Base-by-base conservation (phyloP, 352 stramenopile species). In the Paralagenidium karlingii region DNA sequence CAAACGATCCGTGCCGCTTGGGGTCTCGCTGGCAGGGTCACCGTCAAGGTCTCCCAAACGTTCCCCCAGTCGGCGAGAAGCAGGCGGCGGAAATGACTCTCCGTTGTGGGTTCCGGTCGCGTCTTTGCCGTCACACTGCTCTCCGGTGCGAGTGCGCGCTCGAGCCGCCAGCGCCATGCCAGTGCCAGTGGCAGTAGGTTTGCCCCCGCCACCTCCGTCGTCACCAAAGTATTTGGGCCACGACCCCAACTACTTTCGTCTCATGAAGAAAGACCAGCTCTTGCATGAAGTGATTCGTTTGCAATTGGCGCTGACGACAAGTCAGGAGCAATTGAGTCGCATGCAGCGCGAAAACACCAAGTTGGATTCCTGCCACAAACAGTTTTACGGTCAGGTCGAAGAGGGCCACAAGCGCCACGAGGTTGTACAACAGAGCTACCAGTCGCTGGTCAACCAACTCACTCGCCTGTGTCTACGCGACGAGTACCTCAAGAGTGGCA, bases 191-290 rank as follows among this genome's bases (percentile, higher is more conserved):
- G n/a, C n/a, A n/a, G n/a, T n/a, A n/a, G n/a, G n/a, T n/a, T n/a
- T n/a, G n/a, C n/a, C n/a, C n/a, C n/a, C 24, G 18, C 39, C 25
- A 3, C 45, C 32, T 34, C 47, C 40, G 12, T 29, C 36, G 27
- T 31, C 34, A 15, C 44, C 21, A 19, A 80, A 81, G 51, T 67
- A 34, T 24, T 43, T 55, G n/a, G 65, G 73, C n/a, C n/a, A n/a
- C n/a, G n/a, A n/a, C n/a, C n/a, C n/a, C n/a, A 59, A 58, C 24
- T 83, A 83, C 49, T 81, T 80, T 22, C 62, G 69, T 1, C 48
- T 83, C 8, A 56, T 83, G 8, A 83, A 81, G 40, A 83, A 81
- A 30, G 65, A 61, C 0, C 59, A 83, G 48, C 58, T 83, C 10
- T 48, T 83, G 6, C 64, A 81, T 13, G 62, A 78, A 9, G 31